Conservation (phyloP, 805 yeast genomes). For the Kodamaea hsintzibuensis region DNA sequence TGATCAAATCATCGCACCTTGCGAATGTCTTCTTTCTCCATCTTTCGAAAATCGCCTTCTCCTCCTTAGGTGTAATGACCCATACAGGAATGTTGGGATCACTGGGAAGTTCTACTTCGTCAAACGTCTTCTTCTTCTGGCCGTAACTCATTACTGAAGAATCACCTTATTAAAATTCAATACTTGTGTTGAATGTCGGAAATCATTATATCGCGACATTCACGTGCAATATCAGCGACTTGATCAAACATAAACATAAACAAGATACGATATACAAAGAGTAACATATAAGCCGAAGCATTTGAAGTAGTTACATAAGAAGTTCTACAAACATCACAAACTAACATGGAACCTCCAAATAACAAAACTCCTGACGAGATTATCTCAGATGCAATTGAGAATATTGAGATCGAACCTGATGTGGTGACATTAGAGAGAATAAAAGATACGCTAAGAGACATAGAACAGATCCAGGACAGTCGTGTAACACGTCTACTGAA, state of each 20-base stretch:
- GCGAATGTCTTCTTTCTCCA: slow-evolving; percentile 69
- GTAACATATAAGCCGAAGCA: not conserved
- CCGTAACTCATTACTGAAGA: slow-evolving; percentile 24
- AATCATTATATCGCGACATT: not conserved
- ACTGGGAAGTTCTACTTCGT: slow-evolving; percentile 39
- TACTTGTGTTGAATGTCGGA: not conserved
- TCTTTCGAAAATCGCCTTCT: slow-evolving; percentile 66
- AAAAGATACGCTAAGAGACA: slow-evolving; percentile 34
- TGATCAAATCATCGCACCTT: slow-evolving; percentile 67
- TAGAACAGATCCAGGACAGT: slow-evolving; percentile 29
- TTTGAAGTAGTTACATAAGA: too few species aligned
- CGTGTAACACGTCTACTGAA: slow-evolving; percentile 17
- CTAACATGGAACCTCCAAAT: slow-evolving; percentile 7
- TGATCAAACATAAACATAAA: not conserved
- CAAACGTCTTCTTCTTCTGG: slow-evolving; percentile 33
- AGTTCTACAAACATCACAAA: not conserved
- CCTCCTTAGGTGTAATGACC: slow-evolving; percentile 77
- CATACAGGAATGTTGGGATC: slow-evolving; percentile 63
- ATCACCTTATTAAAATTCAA: not conserved
- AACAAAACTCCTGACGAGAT: slow-evolving; percentile 30
- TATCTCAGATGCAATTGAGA: slow-evolving; percentile 44
- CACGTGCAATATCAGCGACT: not conserved
- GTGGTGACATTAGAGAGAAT: slow-evolving; percentile 46
- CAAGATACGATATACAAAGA: too few species aligned
- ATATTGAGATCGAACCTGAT: slow-evolving; percentile 55